Evolutionary conservation across 1,284 basidiomycete genomes (phyloP).

Genomic region (Rhodotorula sp.): DNA sequence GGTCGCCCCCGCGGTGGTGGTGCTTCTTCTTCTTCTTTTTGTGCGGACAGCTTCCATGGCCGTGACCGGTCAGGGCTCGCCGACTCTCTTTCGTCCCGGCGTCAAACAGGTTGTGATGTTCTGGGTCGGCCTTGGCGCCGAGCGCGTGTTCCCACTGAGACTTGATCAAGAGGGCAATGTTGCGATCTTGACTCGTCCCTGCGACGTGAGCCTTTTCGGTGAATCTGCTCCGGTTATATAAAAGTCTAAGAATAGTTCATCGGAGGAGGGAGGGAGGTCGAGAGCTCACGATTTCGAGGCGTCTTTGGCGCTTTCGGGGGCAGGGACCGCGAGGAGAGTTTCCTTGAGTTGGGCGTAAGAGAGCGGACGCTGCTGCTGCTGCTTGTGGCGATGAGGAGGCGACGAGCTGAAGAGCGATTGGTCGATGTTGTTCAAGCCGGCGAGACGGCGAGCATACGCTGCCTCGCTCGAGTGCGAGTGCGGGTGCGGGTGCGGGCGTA

Average conservation of each 20-base stretch:
- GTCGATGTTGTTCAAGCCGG: not conserved
- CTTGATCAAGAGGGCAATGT: slow-evolving; percentile 37
- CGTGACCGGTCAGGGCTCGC: slow-evolving; percentile 14
- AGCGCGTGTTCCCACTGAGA: slow-evolving; percentile 39
- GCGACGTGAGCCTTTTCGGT: slow-evolving; percentile 41
- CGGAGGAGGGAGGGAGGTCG: not conserved
- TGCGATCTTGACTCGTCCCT: slow-evolving; percentile 38
- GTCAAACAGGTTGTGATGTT: slow-evolving; percentile 34
- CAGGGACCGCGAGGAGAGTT: slow-evolving; percentile 11
- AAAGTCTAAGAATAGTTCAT: not conserved
- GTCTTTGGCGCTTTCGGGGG: not conserved
- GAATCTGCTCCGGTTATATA: slow-evolving; percentile 10
- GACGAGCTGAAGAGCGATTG: not conserved
- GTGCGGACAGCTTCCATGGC: not conserved
- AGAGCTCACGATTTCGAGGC: slow-evolving; percentile 22
- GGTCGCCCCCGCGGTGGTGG: too few relatives aligned
- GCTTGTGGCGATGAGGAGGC: not conserved
- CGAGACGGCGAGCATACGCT: not conserved
- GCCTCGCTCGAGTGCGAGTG: not conserved
- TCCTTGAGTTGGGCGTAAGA: not conserved
- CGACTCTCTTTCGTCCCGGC: slow-evolving; percentile 35
- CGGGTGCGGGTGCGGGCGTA: not conserved
- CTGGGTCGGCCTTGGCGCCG: slow-evolving; percentile 7
- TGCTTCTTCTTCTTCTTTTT: not conserved
- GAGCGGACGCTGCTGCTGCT: not conserved